Percentiles rank a stretch among this genome's conserved stretches.
Evolutionary conservation across 1,139 yeast species (phyloP).

Genomic region (Yamadazyma diddensiae): DNA sequence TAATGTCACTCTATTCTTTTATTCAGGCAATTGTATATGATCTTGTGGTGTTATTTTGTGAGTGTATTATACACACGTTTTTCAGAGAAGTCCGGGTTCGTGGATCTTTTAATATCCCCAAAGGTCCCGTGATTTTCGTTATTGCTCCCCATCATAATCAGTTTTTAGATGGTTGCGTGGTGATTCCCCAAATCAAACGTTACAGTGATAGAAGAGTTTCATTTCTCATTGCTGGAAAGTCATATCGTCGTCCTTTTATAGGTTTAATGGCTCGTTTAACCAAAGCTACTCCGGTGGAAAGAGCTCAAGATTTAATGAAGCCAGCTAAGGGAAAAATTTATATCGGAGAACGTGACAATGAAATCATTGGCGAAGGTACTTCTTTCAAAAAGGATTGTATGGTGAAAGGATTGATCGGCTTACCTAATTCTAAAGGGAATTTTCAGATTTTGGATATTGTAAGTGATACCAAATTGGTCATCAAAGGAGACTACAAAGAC

Average conservation of each 20-base stretch:
- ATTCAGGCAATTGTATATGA: constrained; percentile 25
- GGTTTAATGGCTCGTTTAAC: constrained; percentile 57
- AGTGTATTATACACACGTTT: constrained; percentile 37
- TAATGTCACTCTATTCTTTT: neutral
- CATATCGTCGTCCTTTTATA: constrained; percentile 50
- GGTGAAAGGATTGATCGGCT: constrained; percentile 58
- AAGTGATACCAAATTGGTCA: constrained; percentile 49
- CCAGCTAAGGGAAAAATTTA: constrained; percentile 46
- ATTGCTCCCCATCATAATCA: constrained; percentile 50
- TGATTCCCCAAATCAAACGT: constrained; percentile 37
- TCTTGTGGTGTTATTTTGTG: constrained; percentile 34
- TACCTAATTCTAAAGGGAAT: constrained; percentile 58
- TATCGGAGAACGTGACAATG: constrained; percentile 24
- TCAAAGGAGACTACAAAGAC: constrained; percentile 23
- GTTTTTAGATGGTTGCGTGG: constrained; percentile 42
- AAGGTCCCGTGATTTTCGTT: constrained; percentile 42
- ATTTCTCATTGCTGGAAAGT: constrained; percentile 65
- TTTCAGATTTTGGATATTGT: constrained; percentile 51
- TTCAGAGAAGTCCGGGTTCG: constrained; percentile 41
- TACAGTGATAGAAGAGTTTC: constrained; percentile 42
- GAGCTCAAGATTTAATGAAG: constrained; percentile 65
- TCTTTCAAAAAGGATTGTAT: constrained; percentile 43
- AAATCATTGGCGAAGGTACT: constrained; percentile 44
- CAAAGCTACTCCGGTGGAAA: constrained; percentile 68
- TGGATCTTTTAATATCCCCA: constrained; percentile 42